Percentiles rank a stretch among this genome's conserved stretches.
Conservation (phyloP, 305 asterid genomes). For the Fraxinus ornus region DNA sequence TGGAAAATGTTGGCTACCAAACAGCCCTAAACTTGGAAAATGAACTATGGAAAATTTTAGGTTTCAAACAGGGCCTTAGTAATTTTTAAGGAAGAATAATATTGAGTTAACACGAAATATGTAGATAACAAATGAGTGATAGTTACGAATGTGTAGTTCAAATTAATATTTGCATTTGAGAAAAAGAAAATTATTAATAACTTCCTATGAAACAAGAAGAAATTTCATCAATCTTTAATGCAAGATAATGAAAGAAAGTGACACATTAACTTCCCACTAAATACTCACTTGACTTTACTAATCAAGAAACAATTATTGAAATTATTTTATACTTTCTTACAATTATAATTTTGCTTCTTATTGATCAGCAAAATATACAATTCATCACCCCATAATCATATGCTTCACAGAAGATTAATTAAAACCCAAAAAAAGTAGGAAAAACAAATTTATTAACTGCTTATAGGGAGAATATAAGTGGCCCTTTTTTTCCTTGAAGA, state of each 20-base stretch:
- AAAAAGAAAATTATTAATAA: no score
- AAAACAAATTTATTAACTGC: not conserved
- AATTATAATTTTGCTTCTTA: not conserved
- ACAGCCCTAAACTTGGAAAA: no score
- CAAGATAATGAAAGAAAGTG: constrained; percentile 5
- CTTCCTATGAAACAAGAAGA: no score
- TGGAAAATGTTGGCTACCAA: no score
- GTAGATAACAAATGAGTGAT: no score
- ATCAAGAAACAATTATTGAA: not conserved
- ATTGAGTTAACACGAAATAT: no score
- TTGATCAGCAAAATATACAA: constrained; percentile 33
- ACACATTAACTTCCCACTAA: not conserved
- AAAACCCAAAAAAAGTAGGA: not conserved
- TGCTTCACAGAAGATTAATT: not conserved
- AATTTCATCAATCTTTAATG: not conserved
- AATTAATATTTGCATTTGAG: no score
- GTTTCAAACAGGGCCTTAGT: no score
- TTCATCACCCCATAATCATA: not conserved
- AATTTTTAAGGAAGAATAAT: no score
- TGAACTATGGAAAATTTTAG: no score
- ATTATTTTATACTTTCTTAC: not conserved
- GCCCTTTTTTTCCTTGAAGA: not conserved
- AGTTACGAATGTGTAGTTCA: no score
- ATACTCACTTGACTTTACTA: constrained; percentile 9
- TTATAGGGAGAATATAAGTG: not conserved